A percentile compares a stretch with the other conserved stretches of the same genome.
Conservation (phyloP, 306 rosid species). For the Calophaca sinica region DNA sequence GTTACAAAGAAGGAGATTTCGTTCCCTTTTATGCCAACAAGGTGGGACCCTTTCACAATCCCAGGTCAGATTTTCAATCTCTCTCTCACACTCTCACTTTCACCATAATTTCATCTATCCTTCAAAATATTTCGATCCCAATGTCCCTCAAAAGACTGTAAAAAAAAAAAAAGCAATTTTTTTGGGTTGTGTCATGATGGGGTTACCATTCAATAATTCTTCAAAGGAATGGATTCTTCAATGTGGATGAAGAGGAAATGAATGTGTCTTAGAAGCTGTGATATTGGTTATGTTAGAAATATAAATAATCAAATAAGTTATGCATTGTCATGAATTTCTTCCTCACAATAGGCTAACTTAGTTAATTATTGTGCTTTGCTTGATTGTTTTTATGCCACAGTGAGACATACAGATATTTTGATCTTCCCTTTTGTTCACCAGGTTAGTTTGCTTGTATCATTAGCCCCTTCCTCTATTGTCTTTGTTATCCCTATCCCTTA, state of each 20-base stretch:
- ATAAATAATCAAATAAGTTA: no score
- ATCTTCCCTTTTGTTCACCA: slow-evolving; percentile 62
- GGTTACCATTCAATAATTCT: slow-evolving; percentile 3
- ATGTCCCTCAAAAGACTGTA: background rate
- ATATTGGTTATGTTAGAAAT: background rate
- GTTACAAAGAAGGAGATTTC: slow-evolving; percentile 59
- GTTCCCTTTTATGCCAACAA: slow-evolving; percentile 69
- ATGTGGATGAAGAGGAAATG: slow-evolving; percentile 29
- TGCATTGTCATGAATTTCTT: slow-evolving; percentile 6
- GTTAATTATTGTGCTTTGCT: slow-evolving; percentile 26
- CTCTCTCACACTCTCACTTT: slow-evolving; percentile 16
- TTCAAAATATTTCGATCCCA: slow-evolving; percentile 24
- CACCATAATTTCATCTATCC: slow-evolving; percentile 12
- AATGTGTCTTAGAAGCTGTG: slow-evolving; percentile 10
- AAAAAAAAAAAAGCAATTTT: background rate
- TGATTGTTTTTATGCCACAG: slow-evolving; percentile 43
- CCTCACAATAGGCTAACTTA: slow-evolving; percentile 2
- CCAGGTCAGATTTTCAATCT: slow-evolving; percentile 54
- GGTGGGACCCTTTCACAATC: slow-evolving; percentile 75
- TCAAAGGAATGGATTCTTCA: background rate
- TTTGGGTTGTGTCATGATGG: slow-evolving; percentile 10
- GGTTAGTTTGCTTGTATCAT: slow-evolving; percentile 47
- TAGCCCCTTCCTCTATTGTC: background rate
- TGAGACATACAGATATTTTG: slow-evolving; percentile 62
- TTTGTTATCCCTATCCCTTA: background rate